Evolutionary conservation across 805 yeast genomes (phyloP).

Genomic region (Wilhelminamyces savonicus): DNA sequence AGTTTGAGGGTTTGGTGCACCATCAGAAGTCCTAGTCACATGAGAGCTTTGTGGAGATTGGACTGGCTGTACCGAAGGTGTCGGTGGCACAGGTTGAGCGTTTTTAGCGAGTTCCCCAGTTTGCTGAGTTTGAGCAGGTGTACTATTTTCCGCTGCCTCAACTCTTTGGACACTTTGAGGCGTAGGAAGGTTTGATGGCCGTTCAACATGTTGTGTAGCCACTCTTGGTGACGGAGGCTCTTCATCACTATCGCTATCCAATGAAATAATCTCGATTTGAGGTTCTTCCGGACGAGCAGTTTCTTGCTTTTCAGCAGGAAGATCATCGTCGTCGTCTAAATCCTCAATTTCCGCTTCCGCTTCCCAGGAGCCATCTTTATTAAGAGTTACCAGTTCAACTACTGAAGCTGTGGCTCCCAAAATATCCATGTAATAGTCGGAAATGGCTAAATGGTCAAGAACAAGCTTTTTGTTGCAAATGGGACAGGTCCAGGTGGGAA

Average conservation of each 20-base stretch:
- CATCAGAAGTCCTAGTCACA: too few species aligned
- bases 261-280: constrained; percentile 37
- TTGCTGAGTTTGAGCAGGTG: too few species aligned
- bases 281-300: neutral
- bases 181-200: too few species aligned
- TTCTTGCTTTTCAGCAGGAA: neutral
- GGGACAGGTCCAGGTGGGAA: constrained; percentile 87
- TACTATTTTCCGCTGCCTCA: too few species aligned
- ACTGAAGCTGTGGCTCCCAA: constrained; percentile 46
- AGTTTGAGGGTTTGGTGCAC: too few species aligned
- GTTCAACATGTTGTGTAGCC: too few species aligned
- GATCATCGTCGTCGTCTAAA: neutral
- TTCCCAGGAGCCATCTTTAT: constrained; percentile 71
- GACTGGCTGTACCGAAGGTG: too few species aligned
- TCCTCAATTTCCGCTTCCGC: constrained; percentile 12
- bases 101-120: too few species aligned
- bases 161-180: too few species aligned
- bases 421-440: constrained; percentile 67
- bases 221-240: too few species aligned
- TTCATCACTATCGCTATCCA: constrained; percentile 47
- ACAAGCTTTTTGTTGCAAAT: constrained; percentile 55
- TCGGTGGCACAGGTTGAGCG: too few species aligned
- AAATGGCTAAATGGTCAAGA: constrained; percentile 58
- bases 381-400: constrained; percentile 60
- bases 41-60: too few species aligned